These are phyloP conservation scores for Priceomyces melissophilus DNA, from an alignment of 805 yeast genomes.

Conservation along the genomic window DNA sequence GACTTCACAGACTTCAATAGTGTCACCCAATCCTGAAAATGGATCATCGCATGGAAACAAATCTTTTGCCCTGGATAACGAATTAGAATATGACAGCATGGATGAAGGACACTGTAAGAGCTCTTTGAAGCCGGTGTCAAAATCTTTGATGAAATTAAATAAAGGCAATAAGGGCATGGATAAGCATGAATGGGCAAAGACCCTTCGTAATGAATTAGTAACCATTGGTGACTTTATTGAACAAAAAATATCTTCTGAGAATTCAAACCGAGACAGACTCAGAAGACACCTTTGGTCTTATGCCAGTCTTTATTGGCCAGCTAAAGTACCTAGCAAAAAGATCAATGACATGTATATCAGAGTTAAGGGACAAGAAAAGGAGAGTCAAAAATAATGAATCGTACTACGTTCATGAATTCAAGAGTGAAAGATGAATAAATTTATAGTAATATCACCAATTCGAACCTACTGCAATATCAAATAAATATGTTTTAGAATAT, in stretches of 20 bases:
- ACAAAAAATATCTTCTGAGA: conserved; percentile 9
- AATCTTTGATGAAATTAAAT: conserved; percentile 62
- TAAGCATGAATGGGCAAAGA: conserved; percentile 72
- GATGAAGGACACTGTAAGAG: conserved; percentile 68
- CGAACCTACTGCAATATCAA: no score
- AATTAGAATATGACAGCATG: conserved; percentile 69
- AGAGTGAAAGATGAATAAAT: no score
- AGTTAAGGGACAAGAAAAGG: conserved; percentile 30
- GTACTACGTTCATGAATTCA: no score
- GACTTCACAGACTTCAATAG: conserved; percentile 5
- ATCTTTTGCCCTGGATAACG: conserved; percentile 19
- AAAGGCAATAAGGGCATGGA: conserved; percentile 72
- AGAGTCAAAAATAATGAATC: conserved; percentile 4
- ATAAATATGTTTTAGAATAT: no score
- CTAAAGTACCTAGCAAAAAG: conserved; percentile 68
- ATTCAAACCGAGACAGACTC: conserved; percentile 34
- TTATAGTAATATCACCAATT: no score
- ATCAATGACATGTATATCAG: conserved; percentile 74
- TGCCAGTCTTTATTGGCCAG: conserved; percentile 86
- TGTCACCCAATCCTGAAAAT: conserved; percentile 1
- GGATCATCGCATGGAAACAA: conserved; percentile 2
- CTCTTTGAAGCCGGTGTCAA: conserved; percentile 61
- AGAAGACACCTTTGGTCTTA: conserved; percentile 79
- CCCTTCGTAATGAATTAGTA: conserved; percentile 64
- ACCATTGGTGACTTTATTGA: conserved; percentile 69